Conservation (phyloP, 2,329 filamentous ascomycete genomes). For the Knufia petricola region DNA sequence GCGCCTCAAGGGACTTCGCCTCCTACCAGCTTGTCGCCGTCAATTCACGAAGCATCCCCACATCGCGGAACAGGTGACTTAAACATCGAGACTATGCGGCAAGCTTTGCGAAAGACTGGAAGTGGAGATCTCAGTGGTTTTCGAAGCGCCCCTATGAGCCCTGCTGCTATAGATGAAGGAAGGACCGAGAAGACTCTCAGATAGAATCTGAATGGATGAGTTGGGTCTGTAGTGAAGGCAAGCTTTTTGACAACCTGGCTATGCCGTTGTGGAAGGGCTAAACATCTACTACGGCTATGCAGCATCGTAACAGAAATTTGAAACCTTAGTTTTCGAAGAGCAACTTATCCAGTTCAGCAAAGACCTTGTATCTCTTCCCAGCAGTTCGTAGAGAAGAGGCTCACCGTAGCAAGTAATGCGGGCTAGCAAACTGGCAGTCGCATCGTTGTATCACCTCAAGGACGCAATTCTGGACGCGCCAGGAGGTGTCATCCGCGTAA, state of each 20-base stretch:
- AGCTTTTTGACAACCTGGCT: no score
- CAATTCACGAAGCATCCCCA: slow-evolving; percentile 62
- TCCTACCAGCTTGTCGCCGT: slow-evolving; percentile 65
- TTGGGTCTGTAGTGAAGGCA: no score
- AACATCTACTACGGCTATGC: no score
- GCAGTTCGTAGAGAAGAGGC: no score
- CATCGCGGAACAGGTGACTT: slow-evolving; percentile 54
- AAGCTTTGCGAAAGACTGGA: slow-evolving; percentile 74
- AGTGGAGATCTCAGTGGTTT: slow-evolving; percentile 62
- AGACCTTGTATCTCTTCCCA: no score
- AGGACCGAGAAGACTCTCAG: background rate
- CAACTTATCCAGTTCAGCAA: no score
- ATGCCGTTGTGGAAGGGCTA: background rate
- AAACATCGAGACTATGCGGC: slow-evolving; percentile 87
- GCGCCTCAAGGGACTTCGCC: slow-evolving; percentile 60
- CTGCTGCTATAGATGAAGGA: slow-evolving; percentile 4
- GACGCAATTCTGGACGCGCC: no score
- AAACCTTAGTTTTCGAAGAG: background rate
- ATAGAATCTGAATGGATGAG: background rate
- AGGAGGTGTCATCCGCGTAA: no score
- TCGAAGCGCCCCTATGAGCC: slow-evolving; percentile 21
- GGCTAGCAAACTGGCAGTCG: no score
- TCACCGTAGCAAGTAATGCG: no score
- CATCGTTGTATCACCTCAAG: no score
- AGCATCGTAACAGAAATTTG: background rate